Percentiles rank a stretch among this genome's conserved stretches.
These are phyloP conservation scores for Rosa lucieae DNA, from an alignment of 306 rosid genomes.

Conservation along the genomic window DNA sequence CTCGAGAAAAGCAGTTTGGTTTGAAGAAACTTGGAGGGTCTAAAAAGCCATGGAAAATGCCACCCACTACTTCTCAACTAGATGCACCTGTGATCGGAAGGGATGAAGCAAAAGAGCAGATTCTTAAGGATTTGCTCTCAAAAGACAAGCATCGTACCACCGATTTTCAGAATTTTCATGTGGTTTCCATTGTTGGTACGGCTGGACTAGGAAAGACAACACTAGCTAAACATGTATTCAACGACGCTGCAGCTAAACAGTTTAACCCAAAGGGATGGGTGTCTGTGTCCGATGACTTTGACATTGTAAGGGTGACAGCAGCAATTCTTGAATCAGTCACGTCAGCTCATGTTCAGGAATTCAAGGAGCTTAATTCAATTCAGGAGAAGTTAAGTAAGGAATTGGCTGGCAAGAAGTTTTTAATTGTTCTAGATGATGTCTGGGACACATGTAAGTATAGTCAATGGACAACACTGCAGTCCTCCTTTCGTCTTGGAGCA, in stretches of 20 bases:
- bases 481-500: not conserved
- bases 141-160: not conserved
- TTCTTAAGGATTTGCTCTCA: not conserved
- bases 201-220: not conserved
- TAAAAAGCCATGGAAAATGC: too few relatives aligned
- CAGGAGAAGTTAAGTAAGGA: not conserved
- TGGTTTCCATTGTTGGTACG: conserved; percentile 1
- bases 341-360: not conserved
- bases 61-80: too few relatives aligned
- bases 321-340: not conserved
- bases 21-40: not conserved
- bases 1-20: not conserved
- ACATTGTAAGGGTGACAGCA: not conserved
- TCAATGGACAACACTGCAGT: not conserved
- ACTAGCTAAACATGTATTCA: not conserved
- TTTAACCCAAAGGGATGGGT: not conserved
- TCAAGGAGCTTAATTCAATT: not conserved
- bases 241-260: not conserved
- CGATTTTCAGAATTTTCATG: not conserved
- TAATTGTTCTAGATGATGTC: conserved; percentile 30
- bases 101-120: not conserved
- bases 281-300: not conserved
- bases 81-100: too few relatives aligned
- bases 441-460: conserved; percentile 9
- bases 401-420: not conserved